Conservation (phyloP, 139 green algal species). For the Yamagishiella unicocca region DNA sequence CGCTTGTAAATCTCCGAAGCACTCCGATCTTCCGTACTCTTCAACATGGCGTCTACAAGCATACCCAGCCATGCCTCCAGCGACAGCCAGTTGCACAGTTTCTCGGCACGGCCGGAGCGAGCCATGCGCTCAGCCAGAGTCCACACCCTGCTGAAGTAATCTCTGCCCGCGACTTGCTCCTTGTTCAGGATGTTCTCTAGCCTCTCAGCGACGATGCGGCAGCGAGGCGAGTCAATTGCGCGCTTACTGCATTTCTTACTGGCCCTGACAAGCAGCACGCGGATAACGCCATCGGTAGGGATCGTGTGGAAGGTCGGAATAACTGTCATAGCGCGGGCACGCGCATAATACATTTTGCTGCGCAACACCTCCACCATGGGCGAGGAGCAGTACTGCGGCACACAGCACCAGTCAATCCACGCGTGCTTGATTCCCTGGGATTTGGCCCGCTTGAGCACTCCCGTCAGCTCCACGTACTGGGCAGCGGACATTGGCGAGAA, state of each 20-base stretch:
- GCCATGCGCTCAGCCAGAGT: conserved; percentile 25
- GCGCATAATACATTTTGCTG: neutral
- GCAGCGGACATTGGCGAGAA: neutral
- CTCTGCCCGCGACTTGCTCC: neutral
- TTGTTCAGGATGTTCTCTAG: neutral
- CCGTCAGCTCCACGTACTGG: conserved; percentile 12
- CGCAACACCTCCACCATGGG: conserved; percentile 34
- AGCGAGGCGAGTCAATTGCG: neutral
- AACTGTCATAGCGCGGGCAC: neutral
- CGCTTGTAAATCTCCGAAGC: neutral
- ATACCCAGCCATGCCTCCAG: conserved; percentile 31
- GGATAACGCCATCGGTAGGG: neutral
- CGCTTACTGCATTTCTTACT: neutral
- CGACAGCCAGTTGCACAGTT: neutral
- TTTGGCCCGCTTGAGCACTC: neutral
- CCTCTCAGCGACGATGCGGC: neutral
- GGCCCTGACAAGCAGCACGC: neutral
- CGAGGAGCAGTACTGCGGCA: conserved; percentile 11
- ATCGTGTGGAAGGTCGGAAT: neutral
- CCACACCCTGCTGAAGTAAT: conserved; percentile 13
- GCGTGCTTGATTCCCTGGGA: neutral
- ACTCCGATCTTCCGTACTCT: neutral
- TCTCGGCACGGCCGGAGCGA: neutral
- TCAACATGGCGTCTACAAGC: neutral
- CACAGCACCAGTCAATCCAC: conserved; percentile 45